Evolutionary conservation across 768 basidiomycete genomes (phyloP), one percentile per base, ranked within the genome.

Genomic region (Lactarius pseudohatsudake): DNA sequence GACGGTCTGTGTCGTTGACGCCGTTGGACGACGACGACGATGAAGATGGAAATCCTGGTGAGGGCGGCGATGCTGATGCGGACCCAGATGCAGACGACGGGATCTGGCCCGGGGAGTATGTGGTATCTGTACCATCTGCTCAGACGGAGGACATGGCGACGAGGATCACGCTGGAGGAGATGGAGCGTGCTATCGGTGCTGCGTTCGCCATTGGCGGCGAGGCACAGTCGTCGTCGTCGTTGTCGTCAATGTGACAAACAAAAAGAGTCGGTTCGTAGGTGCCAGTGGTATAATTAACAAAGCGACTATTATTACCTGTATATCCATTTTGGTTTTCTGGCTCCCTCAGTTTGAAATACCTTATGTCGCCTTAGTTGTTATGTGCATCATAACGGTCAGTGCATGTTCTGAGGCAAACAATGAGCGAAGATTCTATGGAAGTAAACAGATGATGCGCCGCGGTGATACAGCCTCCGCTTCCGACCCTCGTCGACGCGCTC

Each of bases 41-140:
- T 16, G 55, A 34, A 2, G 32, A n/a, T 18, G 32, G 30, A 36
- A n/a, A 18, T 30, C 30, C 3, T 4, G 22, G 20, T 20, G 43
- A 53, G 11, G 50, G 13, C 0, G 22, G 22, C 11, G 18, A 36
- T 18, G 22, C 20, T 3, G 30, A 63, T 26, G 26, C 26, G 26
- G 26, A 26, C 26, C 1, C 26, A 1, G 26, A 26, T 54, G 26
- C 11, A 0, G 54, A 60, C 36, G 58, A 45, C 20, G 62, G 62
- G 0, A 43, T 53, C 32, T 60, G 66, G 66, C 66, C 62, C 1
- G 62, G 36, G 6, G 66, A 67, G 36, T 64, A 47, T 32, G 43
- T 20, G 0, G 8, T 40, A 5, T 2, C 15, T 40, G 38, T 32
- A 11, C 30, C 54, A 16, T 0, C 54, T 56, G 8, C 20, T 4